Evolutionary conservation across 179 eudicot species (phyloP), one percentile per base, ranked within the genome.

Genomic region (Pouteria campechiana): DNA sequence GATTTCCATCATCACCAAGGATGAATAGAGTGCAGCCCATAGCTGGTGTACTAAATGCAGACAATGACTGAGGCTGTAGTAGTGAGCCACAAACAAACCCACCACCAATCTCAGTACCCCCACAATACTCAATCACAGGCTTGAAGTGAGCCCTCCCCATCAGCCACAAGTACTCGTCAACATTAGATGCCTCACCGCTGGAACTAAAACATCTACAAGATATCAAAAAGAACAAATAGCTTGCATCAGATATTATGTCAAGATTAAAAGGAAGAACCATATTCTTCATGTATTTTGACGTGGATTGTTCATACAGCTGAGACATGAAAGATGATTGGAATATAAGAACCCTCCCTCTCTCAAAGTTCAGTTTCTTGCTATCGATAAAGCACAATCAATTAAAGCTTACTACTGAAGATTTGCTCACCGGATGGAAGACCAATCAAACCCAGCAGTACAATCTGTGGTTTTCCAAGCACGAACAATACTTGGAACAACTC

Each of bases 41-140:
- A 34, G 83, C 84, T 16, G 96, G 92, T 31, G 99, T 82, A 69
- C 99, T 90, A 63, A 90, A 82, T 55, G 96, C 92, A 48, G 96
- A 74, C 48, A 90, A 60, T 44, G 74, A 87, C 56, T 86, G 99
- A 53, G 74, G 47, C 69, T 90, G 99, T 69, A 90, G 55, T 29
- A 90, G 41, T 13, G 96, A 87, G 41, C 99, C 99, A 46, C 79
- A 60, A 31, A 79, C 40, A 48, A 86, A 90, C 44, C 83, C 96
- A 60, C 99, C 96, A 46, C 96, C 99, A 44, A 90, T 79, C 65
- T 90, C 99, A 17, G 99, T 90, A 47, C 99, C 99, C 28, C 99
- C 99, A 57, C 99, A 90, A 48, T 67, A 76, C 72, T 90, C 99
- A 30, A 90, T 79, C 32, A 90, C 57, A 30, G 99, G 99, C 72